Percentiles rank a stretch among this genome's conserved stretches.
These are phyloP conservation scores for Ampelomyces quisqualis DNA, from an alignment of 2,329 filamentous ascomycete species.

Conservation along the genomic window DNA sequence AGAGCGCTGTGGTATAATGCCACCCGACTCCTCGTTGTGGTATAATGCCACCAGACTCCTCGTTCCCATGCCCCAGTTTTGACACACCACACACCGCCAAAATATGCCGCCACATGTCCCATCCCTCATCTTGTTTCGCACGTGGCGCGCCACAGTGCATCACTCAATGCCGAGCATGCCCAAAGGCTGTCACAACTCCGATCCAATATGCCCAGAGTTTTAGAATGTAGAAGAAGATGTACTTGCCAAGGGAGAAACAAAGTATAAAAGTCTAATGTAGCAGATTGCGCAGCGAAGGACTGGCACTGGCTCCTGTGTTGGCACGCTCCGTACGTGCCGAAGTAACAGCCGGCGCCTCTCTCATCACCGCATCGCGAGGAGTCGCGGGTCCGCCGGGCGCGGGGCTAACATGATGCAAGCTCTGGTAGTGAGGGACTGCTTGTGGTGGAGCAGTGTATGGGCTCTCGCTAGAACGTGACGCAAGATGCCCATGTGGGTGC, in stretches of 20 bases:
- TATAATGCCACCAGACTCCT: conserved; percentile 34
- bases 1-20: conserved; percentile 21
- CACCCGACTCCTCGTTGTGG: too few species aligned
- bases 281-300: conserved; percentile 51
- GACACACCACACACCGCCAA: conserved; percentile 4
- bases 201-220: conserved; percentile 19
- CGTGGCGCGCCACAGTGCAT: conserved; percentile 5
- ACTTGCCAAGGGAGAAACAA: conserved; percentile 8
- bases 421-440: conserved; percentile 26
- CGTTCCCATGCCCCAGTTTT: conserved; percentile 15
- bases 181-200: conserved; percentile 22
- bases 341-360: conserved; percentile 30
- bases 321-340: conserved; percentile 32
- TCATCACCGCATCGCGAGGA: conserved; percentile 39
- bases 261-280: conserved; percentile 41
- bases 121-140: conserved; percentile 15
- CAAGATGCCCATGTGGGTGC: conserved; percentile 35
- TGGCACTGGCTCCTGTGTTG: conserved; percentile 48
- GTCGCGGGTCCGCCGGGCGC: conserved; percentile 37
- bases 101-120: conserved; percentile 9
- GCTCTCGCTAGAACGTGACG: conserved; percentile 40
- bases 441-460: conserved; percentile 36
- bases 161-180: conserved; percentile 18
- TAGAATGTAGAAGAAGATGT: conserved; percentile 8
- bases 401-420: conserved; percentile 37